Evolutionary conservation across 306 rosid genomes (phyloP).

Genomic region (Glycine latifolia): DNA sequence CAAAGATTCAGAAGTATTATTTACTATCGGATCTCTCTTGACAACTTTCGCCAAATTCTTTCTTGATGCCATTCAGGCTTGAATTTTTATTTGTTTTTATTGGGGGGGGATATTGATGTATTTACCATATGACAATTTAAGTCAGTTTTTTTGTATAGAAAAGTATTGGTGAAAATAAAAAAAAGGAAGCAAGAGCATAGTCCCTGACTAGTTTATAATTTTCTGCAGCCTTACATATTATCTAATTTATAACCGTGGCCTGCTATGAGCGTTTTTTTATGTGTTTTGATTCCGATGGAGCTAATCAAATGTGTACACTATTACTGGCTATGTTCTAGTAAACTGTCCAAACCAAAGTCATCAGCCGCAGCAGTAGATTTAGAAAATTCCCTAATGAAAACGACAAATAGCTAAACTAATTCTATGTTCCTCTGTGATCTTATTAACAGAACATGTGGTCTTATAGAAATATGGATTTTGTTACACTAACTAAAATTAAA

Average conservation of each 20-base stretch:
- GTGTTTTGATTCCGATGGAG: not conserved
- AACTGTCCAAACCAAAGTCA: slow-evolving; percentile 36
- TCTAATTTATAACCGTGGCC: slow-evolving; percentile 3
- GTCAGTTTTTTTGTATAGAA: not conserved
- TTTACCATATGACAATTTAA: no score
- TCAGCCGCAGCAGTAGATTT: not conserved
- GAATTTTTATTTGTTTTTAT: no score
- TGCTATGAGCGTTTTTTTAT: slow-evolving; percentile 4
- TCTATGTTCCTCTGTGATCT: not conserved
- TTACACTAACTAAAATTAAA: not conserved
- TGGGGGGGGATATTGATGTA: no score
- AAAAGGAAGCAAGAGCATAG: slow-evolving; percentile 32
- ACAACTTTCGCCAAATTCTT: no score
- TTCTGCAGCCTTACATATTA: slow-evolving; percentile 9
- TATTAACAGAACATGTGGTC: not conserved
- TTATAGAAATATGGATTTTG: not conserved
- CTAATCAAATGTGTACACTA: slow-evolving; percentile 11
- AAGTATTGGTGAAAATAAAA: slow-evolving; percentile 35
- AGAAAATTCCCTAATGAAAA: slow-evolving; percentile 20
- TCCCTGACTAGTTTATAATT: not conserved
- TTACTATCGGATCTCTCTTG: no score
- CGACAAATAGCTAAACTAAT: slow-evolving; percentile 14
- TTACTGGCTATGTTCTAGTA: not conserved
- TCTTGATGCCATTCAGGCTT: no score
- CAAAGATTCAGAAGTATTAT: no score